These are phyloP conservation scores for Syncephalastrum sp. DNA, from an alignment of 371 early-diverging fungal species.

Conservation along the genomic window DNA sequence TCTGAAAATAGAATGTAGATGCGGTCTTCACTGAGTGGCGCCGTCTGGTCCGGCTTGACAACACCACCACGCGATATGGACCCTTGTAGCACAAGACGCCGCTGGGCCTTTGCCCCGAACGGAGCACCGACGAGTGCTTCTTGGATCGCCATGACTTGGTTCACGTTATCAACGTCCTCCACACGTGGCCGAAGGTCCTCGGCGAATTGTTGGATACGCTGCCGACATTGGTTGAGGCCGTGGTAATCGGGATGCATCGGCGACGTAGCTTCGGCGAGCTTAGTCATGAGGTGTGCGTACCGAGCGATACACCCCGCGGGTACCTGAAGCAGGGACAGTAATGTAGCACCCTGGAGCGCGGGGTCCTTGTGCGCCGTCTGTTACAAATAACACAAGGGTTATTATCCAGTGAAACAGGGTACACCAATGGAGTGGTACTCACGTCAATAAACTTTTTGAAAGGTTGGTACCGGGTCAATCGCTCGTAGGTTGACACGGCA, in stretches of 20 bases:
- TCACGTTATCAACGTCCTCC: slow-evolving; percentile 34
- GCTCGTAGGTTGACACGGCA: slow-evolving; percentile 34
- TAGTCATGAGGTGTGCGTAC: slow-evolving; percentile 26
- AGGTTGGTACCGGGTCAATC: slow-evolving; percentile 33
- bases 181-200: slow-evolving; percentile 15
- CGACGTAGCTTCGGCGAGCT: slow-evolving; percentile 34
- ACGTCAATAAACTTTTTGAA: slow-evolving; percentile 50
- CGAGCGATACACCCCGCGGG: slow-evolving; percentile 32
- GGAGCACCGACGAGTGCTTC: slow-evolving; percentile 32
- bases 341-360: slow-evolving; percentile 18
- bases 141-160: slow-evolving; percentile 38
- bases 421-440: slow-evolving; percentile 4
- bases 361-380: slow-evolving; percentile 28
- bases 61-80: slow-evolving; percentile 10
- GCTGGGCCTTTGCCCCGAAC: slow-evolving; percentile 30
- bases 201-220: slow-evolving; percentile 19
- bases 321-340: slow-evolving; percentile 31
- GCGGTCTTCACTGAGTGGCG: slow-evolving; percentile 15
- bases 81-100: slow-evolving; percentile 31
- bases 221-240: slow-evolving; percentile 30
- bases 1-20: slow-evolving; percentile 29
- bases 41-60: not conserved
- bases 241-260: slow-evolving; percentile 48
- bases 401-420: not conserved
- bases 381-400: not conserved